Percentiles rank a stretch among this genome's conserved stretches.
phyloP scores from a whole-genome alignment of 2,329 filamentous ascomycete species.

The Fusarium scirpi region DNA sequence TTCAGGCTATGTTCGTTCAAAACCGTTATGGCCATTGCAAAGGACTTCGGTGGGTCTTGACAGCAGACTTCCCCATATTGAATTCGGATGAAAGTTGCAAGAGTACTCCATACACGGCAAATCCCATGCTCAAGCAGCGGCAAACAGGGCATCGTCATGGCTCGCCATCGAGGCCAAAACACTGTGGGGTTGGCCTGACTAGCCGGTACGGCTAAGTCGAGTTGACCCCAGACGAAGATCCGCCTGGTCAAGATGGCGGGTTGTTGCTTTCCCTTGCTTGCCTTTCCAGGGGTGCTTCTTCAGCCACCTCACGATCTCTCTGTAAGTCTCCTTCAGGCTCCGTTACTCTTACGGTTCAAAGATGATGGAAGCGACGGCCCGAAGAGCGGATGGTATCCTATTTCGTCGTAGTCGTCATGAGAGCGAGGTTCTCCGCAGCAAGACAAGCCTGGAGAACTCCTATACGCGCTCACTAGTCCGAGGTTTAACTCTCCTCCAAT shows the following conservation, averaged over 20 bases:
- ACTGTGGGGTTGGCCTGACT: conserved; percentile 14
- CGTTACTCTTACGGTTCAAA: conserved; percentile 16
- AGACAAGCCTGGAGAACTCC: conserved; percentile 1
- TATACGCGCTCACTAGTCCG: conserved; percentile 1
- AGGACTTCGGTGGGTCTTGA: conserved; percentile 5
- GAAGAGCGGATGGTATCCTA: conserved; percentile 17
- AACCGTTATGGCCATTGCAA: not conserved
- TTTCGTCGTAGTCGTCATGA: conserved; percentile 14
- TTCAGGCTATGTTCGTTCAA: not conserved
- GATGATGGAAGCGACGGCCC: conserved; percentile 42
- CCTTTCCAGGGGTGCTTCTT: conserved; percentile 17
- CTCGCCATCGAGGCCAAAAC: not conserved
- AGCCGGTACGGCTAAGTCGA: conserved; percentile 30
- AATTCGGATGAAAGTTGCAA: conserved; percentile 1
- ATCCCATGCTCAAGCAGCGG: conserved; percentile 1
- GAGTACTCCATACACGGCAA: not conserved
- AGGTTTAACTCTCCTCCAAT: conserved; percentile 28
- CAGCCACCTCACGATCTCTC: conserved; percentile 20
- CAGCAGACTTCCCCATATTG: not conserved
- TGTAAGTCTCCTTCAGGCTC: conserved; percentile 8
- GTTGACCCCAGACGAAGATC: conserved; percentile 16
- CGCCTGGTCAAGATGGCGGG: conserved; percentile 24
- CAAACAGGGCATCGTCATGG: conserved; percentile 6
- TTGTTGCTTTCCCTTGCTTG: conserved; percentile 20
- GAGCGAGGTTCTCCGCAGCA: not conserved